These are phyloP conservation scores for Dujonia santamariae DNA, from an alignment of 1,139 yeast species.

Conservation along the genomic window DNA sequence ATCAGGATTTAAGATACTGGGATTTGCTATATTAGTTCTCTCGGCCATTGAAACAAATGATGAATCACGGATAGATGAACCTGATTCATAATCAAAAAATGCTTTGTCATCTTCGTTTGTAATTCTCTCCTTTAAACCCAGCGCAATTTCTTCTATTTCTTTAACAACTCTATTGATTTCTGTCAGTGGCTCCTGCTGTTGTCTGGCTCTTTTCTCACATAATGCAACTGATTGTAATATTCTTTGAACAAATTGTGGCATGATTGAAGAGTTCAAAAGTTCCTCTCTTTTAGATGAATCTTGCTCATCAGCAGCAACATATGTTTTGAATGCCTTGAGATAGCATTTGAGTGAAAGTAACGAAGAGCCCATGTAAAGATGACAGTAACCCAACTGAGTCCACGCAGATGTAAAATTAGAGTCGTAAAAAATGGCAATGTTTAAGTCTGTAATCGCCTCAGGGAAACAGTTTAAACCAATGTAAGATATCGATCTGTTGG, in stretches of 20 bases:
- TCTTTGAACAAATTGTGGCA: conserved; percentile 42
- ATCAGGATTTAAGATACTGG: conserved; percentile 38
- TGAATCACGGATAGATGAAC: conserved; percentile 15
- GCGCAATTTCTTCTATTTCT: conserved; percentile 28
- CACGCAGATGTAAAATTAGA: conserved; percentile 41
- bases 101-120: conserved; percentile 26
- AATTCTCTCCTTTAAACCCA: conserved; percentile 19
- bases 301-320: conserved; percentile 1
- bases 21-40: conserved; percentile 32
- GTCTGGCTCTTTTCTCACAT: conserved; percentile 40
- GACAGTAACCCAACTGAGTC: conserved; percentile 47
- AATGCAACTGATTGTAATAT: conserved; percentile 34
- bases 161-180: conserved; percentile 23
- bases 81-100: conserved; percentile 26
- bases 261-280: conserved; percentile 4
- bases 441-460: conserved; percentile 40
- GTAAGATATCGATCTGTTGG: conserved; percentile 43
- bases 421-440: conserved; percentile 29
- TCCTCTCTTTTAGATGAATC: background rate
- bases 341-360: conserved; percentile 34
- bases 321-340: conserved; percentile 27
- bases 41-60: conserved; percentile 27
- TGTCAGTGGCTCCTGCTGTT: conserved; percentile 26
- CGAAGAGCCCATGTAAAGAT: conserved; percentile 40
- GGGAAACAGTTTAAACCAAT: conserved; percentile 43